A percentile compares a stretch with the other conserved stretches of the same genome.
phyloP scores from a whole-genome alignment of 1,284 basidiomycete genomes.

The Violaceomyces palustris region DNA sequence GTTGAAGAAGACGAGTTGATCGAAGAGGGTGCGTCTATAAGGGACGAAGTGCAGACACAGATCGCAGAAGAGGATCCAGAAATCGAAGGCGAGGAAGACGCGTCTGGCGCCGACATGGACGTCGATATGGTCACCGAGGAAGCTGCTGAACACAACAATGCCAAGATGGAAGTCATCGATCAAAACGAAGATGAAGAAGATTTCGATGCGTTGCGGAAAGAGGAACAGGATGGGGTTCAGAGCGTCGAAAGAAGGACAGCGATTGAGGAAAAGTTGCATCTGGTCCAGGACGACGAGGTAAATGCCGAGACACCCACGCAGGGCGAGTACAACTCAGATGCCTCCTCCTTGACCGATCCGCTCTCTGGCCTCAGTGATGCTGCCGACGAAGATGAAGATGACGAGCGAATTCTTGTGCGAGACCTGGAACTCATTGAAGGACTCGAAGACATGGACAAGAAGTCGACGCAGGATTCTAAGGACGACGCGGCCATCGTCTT shows the following conservation, averaged over 20 bases:
- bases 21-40: too few relatives aligned
- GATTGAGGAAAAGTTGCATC: constrained; percentile 1
- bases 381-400: constrained; percentile 30
- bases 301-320: not conserved
- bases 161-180: constrained; percentile 7
- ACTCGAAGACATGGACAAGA: constrained; percentile 3
- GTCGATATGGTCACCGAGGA: too few relatives aligned
- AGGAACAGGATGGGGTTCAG: not conserved
- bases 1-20: too few relatives aligned
- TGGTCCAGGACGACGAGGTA: constrained; percentile 2
- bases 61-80: too few relatives aligned
- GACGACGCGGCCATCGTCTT: constrained; percentile 10
- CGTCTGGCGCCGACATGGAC: too few relatives aligned
- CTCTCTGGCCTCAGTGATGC: constrained; percentile 31
- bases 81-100: too few relatives aligned
- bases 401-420: constrained; percentile 22
- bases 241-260: not conserved
- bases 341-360: constrained; percentile 39
- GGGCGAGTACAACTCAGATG: too few relatives aligned
- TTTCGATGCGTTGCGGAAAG: constrained; percentile 9
- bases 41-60: too few relatives aligned
- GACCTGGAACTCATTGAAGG: constrained; percentile 2
- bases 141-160: too few relatives aligned
- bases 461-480: constrained; percentile 8
- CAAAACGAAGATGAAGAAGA: constrained; percentile 7